These are phyloP conservation scores for Teunomyces lycoperdinae DNA, from an alignment of 805 yeast species.

Conservation along the genomic window DNA sequence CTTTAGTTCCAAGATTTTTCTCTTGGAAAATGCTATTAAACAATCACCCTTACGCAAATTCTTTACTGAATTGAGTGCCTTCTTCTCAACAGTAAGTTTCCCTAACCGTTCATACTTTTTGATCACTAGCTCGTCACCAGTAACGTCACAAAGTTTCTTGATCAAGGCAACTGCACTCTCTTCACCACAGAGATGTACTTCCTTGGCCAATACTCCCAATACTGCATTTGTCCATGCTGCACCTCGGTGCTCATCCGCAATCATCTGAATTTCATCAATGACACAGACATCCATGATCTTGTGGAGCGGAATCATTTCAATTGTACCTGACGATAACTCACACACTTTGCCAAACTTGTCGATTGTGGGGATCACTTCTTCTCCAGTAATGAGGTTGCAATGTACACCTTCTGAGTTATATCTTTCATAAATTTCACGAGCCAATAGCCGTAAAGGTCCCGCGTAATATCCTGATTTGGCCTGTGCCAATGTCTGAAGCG, in stretches of 20 bases:
- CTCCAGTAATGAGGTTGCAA: constrained; percentile 94
- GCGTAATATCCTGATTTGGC: constrained; percentile 85
- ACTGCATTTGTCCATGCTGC: constrained; percentile 94
- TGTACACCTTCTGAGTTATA: constrained; percentile 62
- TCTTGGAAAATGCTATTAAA: constrained; percentile 80
- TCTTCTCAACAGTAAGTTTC: constrained; percentile 52
- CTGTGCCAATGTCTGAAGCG: constrained; percentile 62
- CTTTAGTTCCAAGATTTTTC: constrained; percentile 65
- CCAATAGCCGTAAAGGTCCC: constrained; percentile 88
- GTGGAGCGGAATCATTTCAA: constrained; percentile 82
- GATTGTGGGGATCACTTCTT: constrained; percentile 72
- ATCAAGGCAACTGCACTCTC: constrained; percentile 74
- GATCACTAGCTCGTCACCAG: constrained; percentile 81
- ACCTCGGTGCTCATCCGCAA: constrained; percentile 75
- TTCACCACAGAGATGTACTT: constrained; percentile 93
- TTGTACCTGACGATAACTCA: constrained; percentile 78
- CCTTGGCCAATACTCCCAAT: constrained; percentile 80
- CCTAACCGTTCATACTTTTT: constrained; percentile 75
- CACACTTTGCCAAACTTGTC: constrained; percentile 75
- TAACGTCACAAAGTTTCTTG: constrained; percentile 51
- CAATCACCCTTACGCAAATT: constrained; percentile 75
- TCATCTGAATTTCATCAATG: constrained; percentile 95
- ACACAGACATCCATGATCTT: constrained; percentile 80
- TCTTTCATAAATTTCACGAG: constrained; percentile 86
- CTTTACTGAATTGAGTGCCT: constrained; percentile 30